Conservation (phyloP, 2,329 filamentous ascomycete species). For the Lachnellula cervina region DNA sequence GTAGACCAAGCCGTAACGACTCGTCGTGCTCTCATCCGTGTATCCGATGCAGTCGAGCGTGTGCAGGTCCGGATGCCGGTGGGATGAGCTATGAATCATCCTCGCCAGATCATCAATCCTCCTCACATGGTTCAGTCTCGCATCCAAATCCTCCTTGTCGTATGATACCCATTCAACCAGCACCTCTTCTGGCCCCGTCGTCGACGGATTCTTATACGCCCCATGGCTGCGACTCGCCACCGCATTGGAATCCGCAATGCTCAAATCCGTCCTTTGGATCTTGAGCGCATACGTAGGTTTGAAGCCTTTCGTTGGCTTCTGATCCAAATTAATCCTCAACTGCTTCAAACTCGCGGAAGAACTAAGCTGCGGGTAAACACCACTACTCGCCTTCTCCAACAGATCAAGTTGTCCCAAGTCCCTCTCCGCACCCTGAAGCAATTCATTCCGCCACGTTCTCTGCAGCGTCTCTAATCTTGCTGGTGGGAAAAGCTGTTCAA, state of each 20-base stretch:
- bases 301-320: constrained; percentile 37
- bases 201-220: constrained; percentile 28
- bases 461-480: constrained; percentile 39
- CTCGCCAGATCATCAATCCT: constrained; percentile 43
- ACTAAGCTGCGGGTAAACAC: too few species aligned
- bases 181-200: constrained; percentile 28
- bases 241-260: constrained; percentile 19
- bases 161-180: constrained; percentile 44
- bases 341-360: constrained; percentile 40
- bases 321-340: constrained; percentile 43
- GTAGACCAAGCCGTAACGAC: constrained; percentile 43
- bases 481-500: constrained; percentile 43
- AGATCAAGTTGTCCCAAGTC: constrained; percentile 36
- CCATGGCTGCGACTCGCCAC: too few species aligned
- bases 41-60: constrained; percentile 45
- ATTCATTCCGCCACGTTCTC: constrained; percentile 43
- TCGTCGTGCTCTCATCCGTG: constrained; percentile 36
- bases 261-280: constrained; percentile 34
- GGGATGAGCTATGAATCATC: constrained; percentile 43
- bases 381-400: too few species aligned
- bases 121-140: constrained; percentile 40
- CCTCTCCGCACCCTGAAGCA: constrained; percentile 41
- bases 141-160: constrained; percentile 36
- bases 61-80: constrained; percentile 42
- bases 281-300: constrained; percentile 40